These are phyloP conservation scores for Cryptococcus sp. DNA, from an alignment of 1,284 basidiomycete genomes.

Conservation along the genomic window DNA sequence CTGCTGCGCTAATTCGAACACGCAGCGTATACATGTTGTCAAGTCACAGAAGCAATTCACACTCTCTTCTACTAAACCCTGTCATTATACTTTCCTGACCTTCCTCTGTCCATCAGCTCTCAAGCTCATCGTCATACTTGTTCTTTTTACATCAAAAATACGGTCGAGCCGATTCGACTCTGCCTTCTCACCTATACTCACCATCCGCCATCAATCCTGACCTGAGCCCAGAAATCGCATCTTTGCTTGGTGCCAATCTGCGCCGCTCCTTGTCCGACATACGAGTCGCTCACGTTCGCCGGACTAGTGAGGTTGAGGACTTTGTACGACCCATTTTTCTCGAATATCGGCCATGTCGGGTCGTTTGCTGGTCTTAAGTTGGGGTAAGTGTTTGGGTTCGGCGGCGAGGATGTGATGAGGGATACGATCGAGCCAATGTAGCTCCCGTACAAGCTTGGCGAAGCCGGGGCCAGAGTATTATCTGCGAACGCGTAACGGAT, in stretches of 20 bases:
- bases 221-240: constrained; percentile 21
- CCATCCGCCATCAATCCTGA: constrained; percentile 15
- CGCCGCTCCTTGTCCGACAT: constrained; percentile 6
- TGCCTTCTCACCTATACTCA: neutral
- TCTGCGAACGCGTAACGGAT: constrained; percentile 4
- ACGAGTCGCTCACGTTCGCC: constrained; percentile 16
- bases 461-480: constrained; percentile 17
- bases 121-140: too few relatives aligned
- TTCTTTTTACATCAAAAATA: too few relatives aligned
- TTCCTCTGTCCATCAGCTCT: too few relatives aligned
- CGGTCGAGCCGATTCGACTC: too few relatives aligned
- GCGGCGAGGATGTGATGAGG: constrained; percentile 8
- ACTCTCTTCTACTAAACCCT: too few relatives aligned
- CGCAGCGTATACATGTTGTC: too few relatives aligned
- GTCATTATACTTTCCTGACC: too few relatives aligned
- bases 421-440: constrained; percentile 21
- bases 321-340: constrained; percentile 12
- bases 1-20: too few relatives aligned
- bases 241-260: constrained; percentile 14
- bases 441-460: constrained; percentile 16
- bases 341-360: constrained; percentile 12
- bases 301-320: constrained; percentile 16
- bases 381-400: constrained; percentile 6
- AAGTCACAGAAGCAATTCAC: too few relatives aligned
- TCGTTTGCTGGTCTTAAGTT: constrained; percentile 5